Base-by-base conservation (phyloP, 2,329 filamentous ascomycete genomes). In the Pyrenophora tritici-repentis region DNA sequence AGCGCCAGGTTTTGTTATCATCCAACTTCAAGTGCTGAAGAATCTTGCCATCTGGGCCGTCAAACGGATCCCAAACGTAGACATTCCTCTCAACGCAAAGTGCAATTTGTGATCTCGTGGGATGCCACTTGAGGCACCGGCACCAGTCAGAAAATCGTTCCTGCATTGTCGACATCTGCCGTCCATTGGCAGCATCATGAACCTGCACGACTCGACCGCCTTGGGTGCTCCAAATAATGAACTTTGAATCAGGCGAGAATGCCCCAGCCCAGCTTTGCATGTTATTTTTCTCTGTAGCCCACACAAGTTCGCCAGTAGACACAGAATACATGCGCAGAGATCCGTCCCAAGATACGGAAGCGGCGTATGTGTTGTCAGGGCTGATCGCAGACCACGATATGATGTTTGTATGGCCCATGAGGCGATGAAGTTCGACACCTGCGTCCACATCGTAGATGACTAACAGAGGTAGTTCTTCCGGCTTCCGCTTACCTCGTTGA, bases 311-410 rank as follows among this genome's bases (percentile, higher is more conserved):
- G 3, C 65, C 65, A 6, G 59, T 61, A 3, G 17, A 17, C n/a
- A 22, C 52, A 14, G 50, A 56, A 42, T 64, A 65, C 60, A 70
- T 61, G n/a, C 63, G 63, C 38, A 71, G 26, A 7, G 61, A 62
- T 2, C 66, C 65, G 38, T 70, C 65, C 63, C 61, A 68, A 17
- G 68, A 61, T 12, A 68, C 55, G 2, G 61, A 65, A 4, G 65
- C 65, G 41, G 69, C 53, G 31, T 57, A 42, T 33, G 55, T 31
- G 13, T 50, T 39, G 26, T 70, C 34, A 1, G 67, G 62, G 34
- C 65, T 71, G 38, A 66, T 61, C 3, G 53, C 58, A 18, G 57
- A 51, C 65, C 66, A 69, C 56, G 62, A 59, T 34, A 70, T 66
- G 8, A 50, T 45, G 35, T 68, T 63, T 8, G 61, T 68, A 24